Percentiles rank a stretch among this genome's conserved stretches.
These are phyloP conservation scores for Salix dunnii DNA, from an alignment of 345 rosid species.

Conservation along the genomic window DNA sequence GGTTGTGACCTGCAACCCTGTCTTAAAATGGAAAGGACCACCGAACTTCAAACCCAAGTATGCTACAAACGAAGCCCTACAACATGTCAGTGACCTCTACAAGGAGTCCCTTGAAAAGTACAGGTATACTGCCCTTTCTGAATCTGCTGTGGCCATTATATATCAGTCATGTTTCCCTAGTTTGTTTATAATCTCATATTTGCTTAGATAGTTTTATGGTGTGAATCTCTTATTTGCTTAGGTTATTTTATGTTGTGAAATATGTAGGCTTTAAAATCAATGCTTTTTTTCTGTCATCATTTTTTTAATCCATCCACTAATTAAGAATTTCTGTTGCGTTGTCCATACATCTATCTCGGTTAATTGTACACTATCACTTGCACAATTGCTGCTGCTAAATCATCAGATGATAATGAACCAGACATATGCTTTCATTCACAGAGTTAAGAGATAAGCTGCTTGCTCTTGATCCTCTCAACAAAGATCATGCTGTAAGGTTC, in stretches of 20 bases:
- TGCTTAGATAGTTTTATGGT: background rate
- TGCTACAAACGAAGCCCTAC: constrained; percentile 64
- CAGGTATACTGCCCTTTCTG: constrained; percentile 40
- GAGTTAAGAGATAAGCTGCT: constrained; percentile 89
- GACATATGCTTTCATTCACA: constrained; percentile 68
- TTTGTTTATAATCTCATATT: background rate
- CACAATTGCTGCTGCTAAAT: constrained; percentile 48
- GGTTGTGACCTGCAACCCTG: constrained; percentile 89
- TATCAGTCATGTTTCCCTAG: background rate
- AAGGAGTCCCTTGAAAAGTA: constrained; percentile 64
- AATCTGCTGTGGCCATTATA: background rate
- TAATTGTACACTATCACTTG: constrained; percentile 20
- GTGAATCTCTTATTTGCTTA: background rate
- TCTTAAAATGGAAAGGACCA: constrained; percentile 81
- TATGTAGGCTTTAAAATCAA: background rate
- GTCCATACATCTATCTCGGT: background rate
- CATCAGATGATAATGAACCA: constrained; percentile 42
- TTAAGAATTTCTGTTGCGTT: background rate
- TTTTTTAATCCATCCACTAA: background rate
- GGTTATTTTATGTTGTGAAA: background rate
- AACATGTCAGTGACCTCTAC: constrained; percentile 66
- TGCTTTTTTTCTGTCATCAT: background rate
- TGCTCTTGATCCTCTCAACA: constrained; percentile 90
- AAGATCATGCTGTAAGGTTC: constrained; percentile 65
- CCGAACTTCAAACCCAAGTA: constrained; percentile 80